These are phyloP conservation scores for Puya raimondii DNA, from an alignment of 176 grass and related monocot genomes.

Conservation along the genomic window DNA sequence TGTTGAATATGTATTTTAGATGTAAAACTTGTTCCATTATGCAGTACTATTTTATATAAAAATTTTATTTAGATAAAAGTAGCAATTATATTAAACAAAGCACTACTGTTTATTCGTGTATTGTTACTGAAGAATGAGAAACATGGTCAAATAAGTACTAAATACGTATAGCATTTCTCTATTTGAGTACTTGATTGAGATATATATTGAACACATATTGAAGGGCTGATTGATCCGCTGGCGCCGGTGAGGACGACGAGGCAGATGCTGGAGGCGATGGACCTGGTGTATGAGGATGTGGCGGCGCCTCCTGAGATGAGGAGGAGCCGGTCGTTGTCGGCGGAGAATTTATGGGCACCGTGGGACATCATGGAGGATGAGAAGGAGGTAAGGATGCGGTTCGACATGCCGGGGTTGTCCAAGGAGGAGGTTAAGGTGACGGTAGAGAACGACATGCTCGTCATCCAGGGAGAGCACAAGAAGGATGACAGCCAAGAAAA, in stretches of 20 bases:
- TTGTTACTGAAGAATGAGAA: no score
- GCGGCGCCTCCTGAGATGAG: conserved; percentile 30
- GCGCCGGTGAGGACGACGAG: conserved; percentile 79
- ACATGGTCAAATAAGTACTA: no score
- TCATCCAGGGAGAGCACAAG: conserved; percentile 58
- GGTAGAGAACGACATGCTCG: conserved; percentile 54
- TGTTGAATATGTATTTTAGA: no score
- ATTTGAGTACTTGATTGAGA: no score
- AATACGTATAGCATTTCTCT: no score
- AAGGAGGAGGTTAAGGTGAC: conserved; percentile 71
- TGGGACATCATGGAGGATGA: conserved; percentile 67
- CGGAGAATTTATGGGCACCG: conserved; percentile 32
- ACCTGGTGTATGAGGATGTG: conserved; percentile 66
- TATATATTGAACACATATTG: background rate
- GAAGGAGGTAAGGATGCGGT: conserved; percentile 65
- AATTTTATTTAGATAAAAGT: no score
- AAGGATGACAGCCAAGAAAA: background rate
- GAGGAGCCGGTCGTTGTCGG: background rate
- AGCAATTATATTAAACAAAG: no score
- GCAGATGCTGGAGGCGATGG: conserved; percentile 86
- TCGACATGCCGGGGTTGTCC: conserved; percentile 65
- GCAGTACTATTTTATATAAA: no score
- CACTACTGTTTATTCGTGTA: no score
- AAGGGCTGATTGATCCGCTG: conserved; percentile 57
- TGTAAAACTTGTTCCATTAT: no score